Evolutionary conservation across 2,329 filamentous ascomycete genomes (phyloP).

Genomic region (Bipolaris bicolor): DNA sequence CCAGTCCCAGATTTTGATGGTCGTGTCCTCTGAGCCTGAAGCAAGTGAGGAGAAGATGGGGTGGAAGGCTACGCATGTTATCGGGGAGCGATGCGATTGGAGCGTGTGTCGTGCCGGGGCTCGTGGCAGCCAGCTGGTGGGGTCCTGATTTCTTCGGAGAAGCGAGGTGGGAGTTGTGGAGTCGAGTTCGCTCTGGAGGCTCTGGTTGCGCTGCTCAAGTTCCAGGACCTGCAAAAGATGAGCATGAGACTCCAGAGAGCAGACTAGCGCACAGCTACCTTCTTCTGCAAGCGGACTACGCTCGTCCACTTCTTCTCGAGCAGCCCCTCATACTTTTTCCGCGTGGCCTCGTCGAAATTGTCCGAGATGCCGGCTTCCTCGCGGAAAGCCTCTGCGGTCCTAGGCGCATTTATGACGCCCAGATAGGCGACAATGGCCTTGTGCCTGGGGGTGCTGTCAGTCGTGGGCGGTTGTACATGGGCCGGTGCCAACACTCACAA

Average conservation of each 20-base stretch:
- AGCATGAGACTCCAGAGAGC: constrained; percentile 15
- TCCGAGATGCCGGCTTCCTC: constrained; percentile 77
- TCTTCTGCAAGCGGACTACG: constrained; percentile 92
- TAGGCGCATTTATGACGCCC: constrained; percentile 71
- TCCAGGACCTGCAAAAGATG: constrained; percentile 77
- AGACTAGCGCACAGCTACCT: constrained; percentile 60
- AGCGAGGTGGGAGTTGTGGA: constrained; percentile 80
- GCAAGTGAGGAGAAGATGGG: constrained; percentile 89
- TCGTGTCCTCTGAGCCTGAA: constrained; percentile 88
- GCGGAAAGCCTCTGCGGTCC: constrained; percentile 73
- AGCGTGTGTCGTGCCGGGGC: constrained; percentile 81
- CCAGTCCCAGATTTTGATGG: constrained; percentile 98
- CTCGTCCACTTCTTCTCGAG: constrained; percentile 99
- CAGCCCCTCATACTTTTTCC: constrained; percentile 92
- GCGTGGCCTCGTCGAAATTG: constrained; percentile 77
- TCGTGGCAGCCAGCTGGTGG: constrained; percentile 83
- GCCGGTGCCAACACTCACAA: constrained; percentile 65
- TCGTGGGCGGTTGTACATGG: background rate
- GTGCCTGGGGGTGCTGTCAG: constrained; percentile 64
- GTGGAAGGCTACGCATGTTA: constrained; percentile 91
- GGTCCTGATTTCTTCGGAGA: constrained; percentile 81
- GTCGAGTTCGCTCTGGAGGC: constrained; percentile 82
- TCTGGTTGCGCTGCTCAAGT: constrained; percentile 75
- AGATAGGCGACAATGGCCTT: constrained; percentile 94
- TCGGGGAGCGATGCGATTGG: constrained; percentile 78